These are phyloP conservation scores for Rhipidocladum racemiflorum DNA, from an alignment of 176 grass and related monocot genomes.

Conservation along the genomic window DNA sequence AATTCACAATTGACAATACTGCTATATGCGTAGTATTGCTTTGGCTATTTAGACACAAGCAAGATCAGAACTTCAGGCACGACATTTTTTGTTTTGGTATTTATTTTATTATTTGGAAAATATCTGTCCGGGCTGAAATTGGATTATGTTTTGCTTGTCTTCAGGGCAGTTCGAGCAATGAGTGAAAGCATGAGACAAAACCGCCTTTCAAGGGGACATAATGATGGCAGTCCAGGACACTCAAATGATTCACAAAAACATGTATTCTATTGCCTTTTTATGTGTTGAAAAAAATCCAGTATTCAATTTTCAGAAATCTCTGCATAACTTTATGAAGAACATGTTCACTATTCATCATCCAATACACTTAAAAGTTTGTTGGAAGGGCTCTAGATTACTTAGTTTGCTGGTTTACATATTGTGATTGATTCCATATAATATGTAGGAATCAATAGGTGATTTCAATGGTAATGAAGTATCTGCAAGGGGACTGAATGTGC, in stretches of 20 bases:
- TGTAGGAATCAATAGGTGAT: constrained; percentile 49
- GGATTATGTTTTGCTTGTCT: constrained; percentile 25
- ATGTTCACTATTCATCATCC: constrained; percentile 5
- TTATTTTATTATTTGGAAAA: no score
- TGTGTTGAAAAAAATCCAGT: neutral
- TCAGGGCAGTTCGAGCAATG: constrained; percentile 82
- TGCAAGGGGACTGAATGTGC: constrained; percentile 31
- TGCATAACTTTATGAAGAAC: neutral
- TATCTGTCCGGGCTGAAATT: neutral
- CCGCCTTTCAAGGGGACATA: constrained; percentile 50
- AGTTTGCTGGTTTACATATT: constrained; percentile 19
- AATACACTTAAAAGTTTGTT: constrained; percentile 2
- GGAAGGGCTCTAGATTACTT: constrained; percentile 10
- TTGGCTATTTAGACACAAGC: no score
- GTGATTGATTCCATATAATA: constrained; percentile 16
- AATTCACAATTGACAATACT: neutral
- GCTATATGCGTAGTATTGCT: no score
- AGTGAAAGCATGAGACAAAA: constrained; percentile 83
- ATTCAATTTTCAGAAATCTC: constrained; percentile 12
- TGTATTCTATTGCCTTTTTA: constrained; percentile 36
- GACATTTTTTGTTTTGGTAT: no score
- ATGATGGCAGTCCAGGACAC: constrained; percentile 52
- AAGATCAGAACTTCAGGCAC: no score
- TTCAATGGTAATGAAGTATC: constrained; percentile 47
- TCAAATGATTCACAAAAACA: constrained; percentile 52